These are phyloP conservation scores for Malus hybrid DNA, from an alignment of 331 rosid species.

Conservation along the genomic window DNA sequence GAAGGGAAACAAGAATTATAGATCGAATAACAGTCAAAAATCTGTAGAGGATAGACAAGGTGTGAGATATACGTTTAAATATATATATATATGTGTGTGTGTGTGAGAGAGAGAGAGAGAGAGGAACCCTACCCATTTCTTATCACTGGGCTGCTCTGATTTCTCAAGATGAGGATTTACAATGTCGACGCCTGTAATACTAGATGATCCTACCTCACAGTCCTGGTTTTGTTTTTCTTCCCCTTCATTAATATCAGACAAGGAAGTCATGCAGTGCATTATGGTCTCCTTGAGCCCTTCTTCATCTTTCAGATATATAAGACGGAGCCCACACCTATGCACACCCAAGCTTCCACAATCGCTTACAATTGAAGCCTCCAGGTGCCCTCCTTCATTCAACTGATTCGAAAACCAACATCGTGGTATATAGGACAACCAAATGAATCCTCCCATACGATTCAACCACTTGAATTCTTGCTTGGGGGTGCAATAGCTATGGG, in stretches of 20 bases:
- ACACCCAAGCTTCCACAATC: neutral
- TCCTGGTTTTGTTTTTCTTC: neutral
- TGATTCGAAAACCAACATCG: neutral
- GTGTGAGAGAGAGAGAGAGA: neutral
- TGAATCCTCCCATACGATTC: neutral
- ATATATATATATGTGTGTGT: too few species aligned
- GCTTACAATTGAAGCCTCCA: conserved; percentile 15
- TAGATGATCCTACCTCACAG: neutral
- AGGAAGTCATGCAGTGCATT: neutral
- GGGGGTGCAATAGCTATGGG: neutral
- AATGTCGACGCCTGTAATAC: neutral
- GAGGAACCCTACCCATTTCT: neutral
- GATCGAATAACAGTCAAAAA: neutral
- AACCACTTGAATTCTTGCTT: conserved; percentile 11
- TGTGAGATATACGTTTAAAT: neutral
- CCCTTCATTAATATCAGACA: neutral
- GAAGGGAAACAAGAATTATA: neutral
- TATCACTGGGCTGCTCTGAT: neutral
- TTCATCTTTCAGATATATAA: neutral
- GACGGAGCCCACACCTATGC: neutral
- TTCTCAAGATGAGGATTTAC: neutral
- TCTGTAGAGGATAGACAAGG: neutral
- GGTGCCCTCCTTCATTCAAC: neutral
- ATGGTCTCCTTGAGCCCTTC: neutral
- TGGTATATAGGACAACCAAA: conserved; percentile 20